Evolutionary conservation across 371 early-diverging fungal species (phyloP).

Genomic region (Rhizopus microsporus): DNA sequence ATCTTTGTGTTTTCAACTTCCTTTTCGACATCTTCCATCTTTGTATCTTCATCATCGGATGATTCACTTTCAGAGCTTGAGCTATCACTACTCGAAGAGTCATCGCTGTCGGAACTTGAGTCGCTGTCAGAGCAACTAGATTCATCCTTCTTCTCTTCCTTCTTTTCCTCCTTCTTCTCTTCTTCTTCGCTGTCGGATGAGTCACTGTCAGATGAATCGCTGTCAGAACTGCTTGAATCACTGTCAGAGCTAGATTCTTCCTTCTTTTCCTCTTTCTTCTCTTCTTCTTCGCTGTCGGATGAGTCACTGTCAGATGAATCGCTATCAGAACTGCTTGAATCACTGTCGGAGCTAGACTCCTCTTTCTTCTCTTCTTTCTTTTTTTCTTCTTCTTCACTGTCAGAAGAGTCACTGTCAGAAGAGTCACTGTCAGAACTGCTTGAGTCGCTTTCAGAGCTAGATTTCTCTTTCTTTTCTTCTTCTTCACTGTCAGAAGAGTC

Average conservation of each 20-base stretch:
- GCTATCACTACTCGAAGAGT: constrained; percentile 16
- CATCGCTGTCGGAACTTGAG: background rate
- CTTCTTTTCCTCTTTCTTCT: too few species aligned
- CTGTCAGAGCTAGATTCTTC: background rate
- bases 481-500: constrained; percentile 18
- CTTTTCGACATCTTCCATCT: constrained; percentile 10
- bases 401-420: too few species aligned
- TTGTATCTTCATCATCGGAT: constrained; percentile 6
- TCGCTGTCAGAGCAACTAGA: background rate
- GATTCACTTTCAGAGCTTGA: constrained; percentile 7
- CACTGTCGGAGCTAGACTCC: background rate
- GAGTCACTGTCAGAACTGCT: background rate
- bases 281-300: constrained; percentile 1
- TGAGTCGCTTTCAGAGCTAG: constrained; percentile 2
- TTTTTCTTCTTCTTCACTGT: too few species aligned
- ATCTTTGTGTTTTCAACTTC: constrained; percentile 7
- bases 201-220: constrained; percentile 16
- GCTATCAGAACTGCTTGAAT: background rate
- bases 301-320: constrained; percentile 2
- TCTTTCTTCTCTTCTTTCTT: too few species aligned
- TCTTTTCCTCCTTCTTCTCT: constrained; percentile 20
- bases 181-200: constrained; percentile 13
- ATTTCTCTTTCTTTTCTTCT: constrained; percentile 13
- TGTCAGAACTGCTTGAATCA: constrained; percentile 1
- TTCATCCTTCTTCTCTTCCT: constrained; percentile 1